A percentile compares a stretch with the other conserved stretches of the same genome.
These are phyloP conservation scores for Hansfordia pulvinata DNA, from an alignment of 2,329 filamentous ascomycete species.

Conservation along the genomic window DNA sequence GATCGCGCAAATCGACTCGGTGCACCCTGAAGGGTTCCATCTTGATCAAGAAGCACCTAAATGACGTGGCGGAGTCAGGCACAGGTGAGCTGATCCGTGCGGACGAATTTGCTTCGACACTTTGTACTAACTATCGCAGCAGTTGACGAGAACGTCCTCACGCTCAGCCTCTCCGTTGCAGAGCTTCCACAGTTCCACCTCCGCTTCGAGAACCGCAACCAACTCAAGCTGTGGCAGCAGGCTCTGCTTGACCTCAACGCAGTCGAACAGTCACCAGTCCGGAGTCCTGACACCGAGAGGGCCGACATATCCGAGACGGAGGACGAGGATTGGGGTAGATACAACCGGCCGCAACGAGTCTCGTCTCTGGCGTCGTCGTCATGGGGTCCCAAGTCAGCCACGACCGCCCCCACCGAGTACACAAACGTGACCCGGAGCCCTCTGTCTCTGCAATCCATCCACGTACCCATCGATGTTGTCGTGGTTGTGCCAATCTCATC, in stretches of 20 bases:
- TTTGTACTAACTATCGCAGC: constrained; percentile 15
- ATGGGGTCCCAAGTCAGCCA: constrained; percentile 70
- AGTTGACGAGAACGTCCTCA: constrained; percentile 70
- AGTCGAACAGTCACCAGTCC: constrained; percentile 47
- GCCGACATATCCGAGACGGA: constrained; percentile 69
- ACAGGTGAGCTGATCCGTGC: constrained; percentile 22
- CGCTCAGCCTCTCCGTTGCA: constrained; percentile 77
- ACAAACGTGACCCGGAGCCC: constrained; percentile 52
- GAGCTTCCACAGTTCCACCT: constrained; percentile 93
- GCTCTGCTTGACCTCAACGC: constrained; percentile 73
- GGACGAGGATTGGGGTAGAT: constrained; percentile 74
- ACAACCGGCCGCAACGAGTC: constrained; percentile 47
- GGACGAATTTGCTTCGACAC: constrained; percentile 13
- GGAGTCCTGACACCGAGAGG: constrained; percentile 66
- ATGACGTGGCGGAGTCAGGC: constrained; percentile 65
- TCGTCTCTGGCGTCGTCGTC: constrained; percentile 72
- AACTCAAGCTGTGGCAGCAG: constrained; percentile 80
- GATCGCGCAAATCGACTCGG: constrained; percentile 51
- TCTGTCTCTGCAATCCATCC: constrained; percentile 43
- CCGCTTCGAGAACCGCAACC: constrained; percentile 66
- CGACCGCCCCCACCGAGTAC: constrained; percentile 86
- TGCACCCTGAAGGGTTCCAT: constrained; percentile 96
- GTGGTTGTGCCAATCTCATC: constrained; percentile 95
- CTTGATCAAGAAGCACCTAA: constrained; percentile 93
- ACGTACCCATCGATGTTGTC: constrained; percentile 89